phyloP scores from a whole-genome alignment of 2,329 filamentous ascomycete species.

The Aspergillus fructus region DNA sequence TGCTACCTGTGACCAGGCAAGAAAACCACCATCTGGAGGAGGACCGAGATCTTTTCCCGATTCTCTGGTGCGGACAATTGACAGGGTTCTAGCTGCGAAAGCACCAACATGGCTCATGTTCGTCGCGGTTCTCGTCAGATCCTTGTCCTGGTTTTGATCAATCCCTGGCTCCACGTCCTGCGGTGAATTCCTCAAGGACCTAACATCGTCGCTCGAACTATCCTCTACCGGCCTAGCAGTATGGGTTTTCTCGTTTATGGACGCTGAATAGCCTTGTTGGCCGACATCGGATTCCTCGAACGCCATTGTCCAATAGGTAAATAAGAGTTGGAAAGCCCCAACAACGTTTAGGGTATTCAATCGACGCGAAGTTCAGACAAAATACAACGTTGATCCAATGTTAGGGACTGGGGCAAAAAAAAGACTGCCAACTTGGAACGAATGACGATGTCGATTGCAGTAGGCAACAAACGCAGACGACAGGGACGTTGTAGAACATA shows the following conservation, averaged over 20 bases:
- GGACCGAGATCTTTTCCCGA: constrained; percentile 38
- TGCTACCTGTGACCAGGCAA: constrained; percentile 57
- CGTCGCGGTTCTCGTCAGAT: constrained; percentile 23
- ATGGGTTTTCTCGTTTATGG: constrained; percentile 1
- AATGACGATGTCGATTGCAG: neutral
- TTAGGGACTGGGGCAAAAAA: neutral
- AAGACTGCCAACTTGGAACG: neutral
- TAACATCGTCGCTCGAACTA: constrained; percentile 10
- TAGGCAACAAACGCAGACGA: neutral
- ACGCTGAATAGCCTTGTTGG: neutral
- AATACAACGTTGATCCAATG: neutral
- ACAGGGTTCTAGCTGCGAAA: constrained; percentile 31
- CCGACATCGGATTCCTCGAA: neutral
- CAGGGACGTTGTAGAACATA: neutral
- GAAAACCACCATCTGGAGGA: constrained; percentile 51
- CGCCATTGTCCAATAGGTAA: constrained; percentile 6
- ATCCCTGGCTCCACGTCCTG: constrained; percentile 22
- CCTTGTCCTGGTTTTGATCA: constrained; percentile 13
- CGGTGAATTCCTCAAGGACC: constrained; percentile 4
- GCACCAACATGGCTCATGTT: constrained; percentile 26
- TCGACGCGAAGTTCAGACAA: neutral
- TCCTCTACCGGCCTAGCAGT: constrained; percentile 3
- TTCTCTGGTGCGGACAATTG: constrained; percentile 38
- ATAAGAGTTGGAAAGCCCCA: neutral
- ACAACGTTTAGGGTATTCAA: neutral